Base-by-base conservation (phyloP, 257 asterid species). In the Solanum rostratum region DNA sequence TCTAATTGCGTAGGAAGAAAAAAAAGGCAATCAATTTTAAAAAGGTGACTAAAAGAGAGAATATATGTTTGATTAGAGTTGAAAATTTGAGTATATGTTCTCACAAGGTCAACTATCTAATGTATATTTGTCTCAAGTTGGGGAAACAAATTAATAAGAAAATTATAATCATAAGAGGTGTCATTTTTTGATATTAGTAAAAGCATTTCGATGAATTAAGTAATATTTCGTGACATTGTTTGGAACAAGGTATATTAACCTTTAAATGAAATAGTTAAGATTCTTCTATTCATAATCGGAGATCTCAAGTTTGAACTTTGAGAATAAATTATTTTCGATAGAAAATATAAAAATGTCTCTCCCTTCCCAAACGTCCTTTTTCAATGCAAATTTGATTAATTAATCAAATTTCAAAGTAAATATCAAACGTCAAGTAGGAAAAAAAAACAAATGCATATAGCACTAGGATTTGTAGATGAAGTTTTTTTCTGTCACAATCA, bases 401-500 rank as follows among this genome's bases (percentile, higher is more conserved):
- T 63, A 63, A 2, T 27, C 19, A 22, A 4, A 22, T 60, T 7
- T 24, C 33, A 60, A 22, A 62, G 39, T 29, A 6, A 2, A 27
- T 65, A 65, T 3, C 0, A 0, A 15, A 7, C 1, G 1, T 7
- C 2, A 0, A 1, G 30, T 0, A 0, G 18, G 15, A 14, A 63
- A 27, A 1, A 13, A 0, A 1, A n/a, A 29, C 7, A 29, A 14
- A 57, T 57, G 3, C 30, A 20, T 43, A 43, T 43, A 43, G 11
- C 49, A 43, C 49, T 43, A 43, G 49, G 7, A 33, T 33, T 33
- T 33, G 39, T 4, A 33, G 39, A 33, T 33, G 39, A 33, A 33
- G 39, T 33, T 33, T 33, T 33, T 33, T 33, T 33, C 0, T 1
- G 6, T 33, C 39, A 33, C 39, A 33, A 33, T 33, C 39, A 33